A percentile compares a stretch with the other conserved stretches of the same genome.
phyloP scores from a whole-genome alignment of 371 early-diverging fungal genomes.

The Batkoa obscura region DNA sequence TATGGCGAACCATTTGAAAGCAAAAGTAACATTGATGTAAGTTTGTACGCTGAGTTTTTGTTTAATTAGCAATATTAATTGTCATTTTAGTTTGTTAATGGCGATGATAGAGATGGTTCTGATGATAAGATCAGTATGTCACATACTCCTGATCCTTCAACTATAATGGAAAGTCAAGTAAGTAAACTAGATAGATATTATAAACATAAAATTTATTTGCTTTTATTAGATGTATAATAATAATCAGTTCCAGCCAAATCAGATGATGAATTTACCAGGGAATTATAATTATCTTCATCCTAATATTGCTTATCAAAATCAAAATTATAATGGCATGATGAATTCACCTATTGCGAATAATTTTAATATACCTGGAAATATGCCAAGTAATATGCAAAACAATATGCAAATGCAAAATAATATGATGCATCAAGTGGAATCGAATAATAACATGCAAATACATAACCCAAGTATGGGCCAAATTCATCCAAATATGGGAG shows the following conservation, averaged over 20 bases:
- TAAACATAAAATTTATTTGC: neutral
- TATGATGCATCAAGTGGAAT: no score
- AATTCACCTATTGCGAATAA: neutral
- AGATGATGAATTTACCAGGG: neutral
- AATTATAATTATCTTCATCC: constrained; percentile 1
- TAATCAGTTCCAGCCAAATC: neutral
- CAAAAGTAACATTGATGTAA: constrained; percentile 1
- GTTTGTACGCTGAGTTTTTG: neutral
- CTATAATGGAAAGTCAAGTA: neutral
- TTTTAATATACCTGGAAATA: neutral
- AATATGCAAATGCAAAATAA: no score
- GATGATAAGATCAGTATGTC: neutral
- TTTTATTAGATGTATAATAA: neutral
- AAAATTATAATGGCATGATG: neutral
- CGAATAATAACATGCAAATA: no score
- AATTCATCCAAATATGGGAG: no score
- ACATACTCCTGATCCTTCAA: neutral
- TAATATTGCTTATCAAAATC: neutral
- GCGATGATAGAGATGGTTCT: neutral
- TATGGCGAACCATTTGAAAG: constrained; percentile 13
- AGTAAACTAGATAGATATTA: no score
- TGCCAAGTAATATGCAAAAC: neutral
- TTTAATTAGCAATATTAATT: neutral
- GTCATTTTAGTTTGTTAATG: neutral
- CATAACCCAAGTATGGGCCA: no score